Evolutionary conservation across 768 basidiomycete species (phyloP).

Genomic region (Russula ochroleuca): DNA sequence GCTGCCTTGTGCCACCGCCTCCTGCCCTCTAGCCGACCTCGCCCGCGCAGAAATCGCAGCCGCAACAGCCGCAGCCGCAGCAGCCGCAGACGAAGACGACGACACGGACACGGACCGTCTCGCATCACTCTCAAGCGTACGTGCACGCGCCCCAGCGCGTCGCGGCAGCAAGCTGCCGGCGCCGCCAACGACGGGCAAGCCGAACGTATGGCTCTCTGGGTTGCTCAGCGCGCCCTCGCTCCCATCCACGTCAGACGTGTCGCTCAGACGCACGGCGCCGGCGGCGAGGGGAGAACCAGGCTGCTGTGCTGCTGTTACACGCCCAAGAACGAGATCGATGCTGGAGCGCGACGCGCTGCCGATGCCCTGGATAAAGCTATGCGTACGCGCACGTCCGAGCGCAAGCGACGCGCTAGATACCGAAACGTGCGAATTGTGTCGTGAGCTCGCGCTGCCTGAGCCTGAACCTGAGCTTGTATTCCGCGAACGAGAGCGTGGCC

Average conservation of each 20-base stretch:
- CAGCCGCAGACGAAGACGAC: not conserved
- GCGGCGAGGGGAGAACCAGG: not conserved
- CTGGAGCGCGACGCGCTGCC: slow-evolving; percentile 59
- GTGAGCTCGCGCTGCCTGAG: slow-evolving; percentile 28
- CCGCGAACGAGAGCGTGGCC: slow-evolving; percentile 19
- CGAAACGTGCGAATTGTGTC: slow-evolving; percentile 32
- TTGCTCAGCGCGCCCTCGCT: slow-evolving; percentile 45
- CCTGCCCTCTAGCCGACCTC: slow-evolving; percentile 7
- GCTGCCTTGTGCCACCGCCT: slow-evolving; percentile 18
- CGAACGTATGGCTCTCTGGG: slow-evolving; percentile 73
- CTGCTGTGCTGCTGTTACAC: slow-evolving; percentile 2
- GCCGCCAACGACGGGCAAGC: slow-evolving; percentile 43
- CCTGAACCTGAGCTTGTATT: slow-evolving; percentile 25
- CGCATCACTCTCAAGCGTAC: slow-evolving; percentile 10
- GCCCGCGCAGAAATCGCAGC: not conserved
- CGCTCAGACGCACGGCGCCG: slow-evolving; percentile 1
- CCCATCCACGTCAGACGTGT: slow-evolving; percentile 41
- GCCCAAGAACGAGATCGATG: slow-evolving; percentile 47
- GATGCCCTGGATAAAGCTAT: slow-evolving; percentile 62
- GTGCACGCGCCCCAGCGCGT: slow-evolving; percentile 17
- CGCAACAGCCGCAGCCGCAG: not conserved
- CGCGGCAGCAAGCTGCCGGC: slow-evolving; percentile 38
- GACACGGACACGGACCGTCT: slow-evolving; percentile 2
- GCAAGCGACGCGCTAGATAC: slow-evolving; percentile 27
- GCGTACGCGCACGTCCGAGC: slow-evolving; percentile 53